These are phyloP conservation scores for Lepraria neglecta DNA, from an alignment of 495 filamentous ascomycete species.

Conservation along the genomic window DNA sequence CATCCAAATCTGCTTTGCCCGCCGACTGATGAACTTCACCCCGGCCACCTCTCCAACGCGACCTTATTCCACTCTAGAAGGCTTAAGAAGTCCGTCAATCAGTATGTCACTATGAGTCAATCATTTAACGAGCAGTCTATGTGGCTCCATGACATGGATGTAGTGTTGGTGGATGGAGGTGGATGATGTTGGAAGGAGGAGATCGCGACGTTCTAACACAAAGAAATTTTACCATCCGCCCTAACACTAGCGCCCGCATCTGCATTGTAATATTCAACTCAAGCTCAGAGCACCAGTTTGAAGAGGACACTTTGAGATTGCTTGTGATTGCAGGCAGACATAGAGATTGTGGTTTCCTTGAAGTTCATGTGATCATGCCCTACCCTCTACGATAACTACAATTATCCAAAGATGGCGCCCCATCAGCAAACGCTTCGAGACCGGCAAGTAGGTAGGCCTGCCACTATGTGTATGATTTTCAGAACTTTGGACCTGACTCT, in stretches of 20 bases:
- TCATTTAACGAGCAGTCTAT: conserved; percentile 15
- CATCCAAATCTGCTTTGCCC: conserved; percentile 8
- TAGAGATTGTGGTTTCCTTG: not conserved
- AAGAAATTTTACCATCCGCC: conserved; percentile 2
- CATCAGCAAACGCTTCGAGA: conserved; percentile 77
- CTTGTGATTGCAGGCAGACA: not conserved
- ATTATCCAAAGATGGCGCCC: conserved; percentile 55
- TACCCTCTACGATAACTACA: conserved; percentile 18
- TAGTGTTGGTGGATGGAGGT: conserved; percentile 12
- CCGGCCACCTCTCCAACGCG: conserved; percentile 12
- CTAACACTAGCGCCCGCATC: conserved; percentile 6
- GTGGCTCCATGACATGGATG: conserved; percentile 10
- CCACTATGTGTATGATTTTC: conserved; percentile 17
- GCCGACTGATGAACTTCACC: conserved; percentile 18
- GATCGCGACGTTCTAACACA: conserved; percentile 16
- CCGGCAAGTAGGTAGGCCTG: conserved; percentile 83
- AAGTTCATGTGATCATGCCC: not conserved
- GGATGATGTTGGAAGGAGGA: conserved; percentile 10
- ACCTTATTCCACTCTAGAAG: conserved; percentile 14
- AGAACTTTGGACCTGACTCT: conserved; percentile 29
- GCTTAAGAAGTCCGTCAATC: not conserved
- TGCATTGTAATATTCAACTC: not conserved
- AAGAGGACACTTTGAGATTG: not conserved
- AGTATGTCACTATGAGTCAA: conserved; percentile 13
- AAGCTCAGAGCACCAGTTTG: not conserved